Conservation (phyloP, 306 rosid species). For the Canavalia ensiformis region DNA sequence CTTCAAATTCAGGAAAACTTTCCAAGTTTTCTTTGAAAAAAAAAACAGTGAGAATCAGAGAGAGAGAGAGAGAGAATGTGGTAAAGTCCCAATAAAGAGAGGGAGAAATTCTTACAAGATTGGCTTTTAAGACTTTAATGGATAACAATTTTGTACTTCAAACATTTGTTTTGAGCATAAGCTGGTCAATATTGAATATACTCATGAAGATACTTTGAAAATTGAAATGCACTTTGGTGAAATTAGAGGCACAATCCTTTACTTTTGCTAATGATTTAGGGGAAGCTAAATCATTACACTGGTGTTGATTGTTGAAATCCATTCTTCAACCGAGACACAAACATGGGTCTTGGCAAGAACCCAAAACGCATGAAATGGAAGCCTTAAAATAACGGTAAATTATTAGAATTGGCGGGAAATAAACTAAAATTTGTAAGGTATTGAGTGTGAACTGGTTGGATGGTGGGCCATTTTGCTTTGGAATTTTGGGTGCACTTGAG, state of each 20-base stretch:
- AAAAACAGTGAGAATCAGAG: background rate
- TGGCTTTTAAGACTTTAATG: conserved; percentile 13
- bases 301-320: background rate
- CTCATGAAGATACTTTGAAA: conserved; percentile 19
- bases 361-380: background rate
- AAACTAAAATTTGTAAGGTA: conserved; percentile 55
- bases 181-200: conserved; percentile 41
- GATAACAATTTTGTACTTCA: conserved; percentile 29
- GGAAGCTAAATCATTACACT: conserved; percentile 25
- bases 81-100: conserved; percentile 3
- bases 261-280: conserved; percentile 33
- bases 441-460: conserved; percentile 71
- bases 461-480: conserved; percentile 62
- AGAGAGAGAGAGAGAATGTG: background rate
- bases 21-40: background rate
- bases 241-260: conserved; percentile 25
- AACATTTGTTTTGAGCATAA: conserved; percentile 28
- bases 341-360: background rate
- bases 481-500: conserved; percentile 71
- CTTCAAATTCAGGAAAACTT: background rate
- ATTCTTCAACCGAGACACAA: background rate
- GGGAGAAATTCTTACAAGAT: conserved; percentile 23
- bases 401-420: conserved; percentile 54
- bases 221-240: conserved; percentile 29
- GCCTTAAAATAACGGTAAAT: conserved; percentile 48